A percentile compares a stretch with the other conserved stretches of the same genome.
Conservation (phyloP, 2,329 filamentous ascomycete genomes). For the Phaeosphaeria sp. region DNA sequence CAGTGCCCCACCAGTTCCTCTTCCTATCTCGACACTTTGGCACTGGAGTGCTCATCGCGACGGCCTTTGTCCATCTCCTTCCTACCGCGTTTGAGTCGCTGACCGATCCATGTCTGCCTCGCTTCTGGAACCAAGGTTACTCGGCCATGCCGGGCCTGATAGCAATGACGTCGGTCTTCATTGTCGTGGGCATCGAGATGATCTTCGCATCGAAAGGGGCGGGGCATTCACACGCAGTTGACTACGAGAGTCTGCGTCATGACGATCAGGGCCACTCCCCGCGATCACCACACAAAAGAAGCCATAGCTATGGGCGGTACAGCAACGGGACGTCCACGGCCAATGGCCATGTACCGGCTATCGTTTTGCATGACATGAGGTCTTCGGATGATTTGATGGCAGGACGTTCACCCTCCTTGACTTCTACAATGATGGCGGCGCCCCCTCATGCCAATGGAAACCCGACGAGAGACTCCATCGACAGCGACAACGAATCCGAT, state of each 20-base stretch:
- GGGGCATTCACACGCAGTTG: constrained; percentile 62
- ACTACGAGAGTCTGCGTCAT: constrained; percentile 54
- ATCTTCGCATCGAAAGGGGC: constrained; percentile 78
- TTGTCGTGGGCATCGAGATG: constrained; percentile 87
- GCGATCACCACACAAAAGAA: constrained; percentile 35
- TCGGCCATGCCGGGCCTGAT: constrained; percentile 49
- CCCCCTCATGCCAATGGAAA: constrained; percentile 12
- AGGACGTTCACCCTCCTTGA: constrained; percentile 36
- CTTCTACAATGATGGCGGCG: constrained; percentile 29
- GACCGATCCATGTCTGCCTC: constrained; percentile 48
- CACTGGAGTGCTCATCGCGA: constrained; percentile 50
- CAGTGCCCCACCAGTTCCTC: constrained; percentile 48
- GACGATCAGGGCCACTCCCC: constrained; percentile 23
- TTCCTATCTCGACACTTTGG: constrained; percentile 51
- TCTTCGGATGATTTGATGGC: constrained; percentile 43
- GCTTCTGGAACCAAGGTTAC: constrained; percentile 49
- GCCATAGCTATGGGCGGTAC: constrained; percentile 42
- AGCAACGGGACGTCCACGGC: constrained; percentile 22
- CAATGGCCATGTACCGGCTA: constrained; percentile 36
- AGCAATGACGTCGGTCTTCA: constrained; percentile 51
- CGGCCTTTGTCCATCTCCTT: constrained; percentile 51
- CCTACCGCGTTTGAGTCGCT: constrained; percentile 50
- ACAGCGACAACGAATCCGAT: constrained; percentile 41
- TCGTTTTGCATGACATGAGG: constrained; percentile 39
- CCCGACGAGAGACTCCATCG: constrained; percentile 14